Percentiles rank a stretch among this genome's conserved stretches.
These are phyloP conservation scores for Pleurotus platypus DNA, from an alignment of 768 basidiomycete species.

Conservation along the genomic window DNA sequence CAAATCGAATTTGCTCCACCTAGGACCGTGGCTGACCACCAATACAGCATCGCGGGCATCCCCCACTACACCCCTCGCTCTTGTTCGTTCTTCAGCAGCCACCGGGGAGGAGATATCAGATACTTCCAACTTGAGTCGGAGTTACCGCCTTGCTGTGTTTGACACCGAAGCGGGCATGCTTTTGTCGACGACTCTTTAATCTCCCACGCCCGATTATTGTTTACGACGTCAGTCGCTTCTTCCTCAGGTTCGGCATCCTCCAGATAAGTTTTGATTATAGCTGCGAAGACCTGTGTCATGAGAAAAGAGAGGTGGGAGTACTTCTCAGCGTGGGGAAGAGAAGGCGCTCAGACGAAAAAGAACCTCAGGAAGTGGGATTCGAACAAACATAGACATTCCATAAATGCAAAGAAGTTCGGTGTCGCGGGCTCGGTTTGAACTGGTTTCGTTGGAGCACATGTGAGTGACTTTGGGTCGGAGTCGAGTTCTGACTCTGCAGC, in stretches of 20 bases:
- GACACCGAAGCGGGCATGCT: not conserved
- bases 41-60: too few relatives aligned
- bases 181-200: not conserved
- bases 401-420: too few relatives aligned
- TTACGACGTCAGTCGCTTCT: too few relatives aligned
- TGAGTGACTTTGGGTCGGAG: too few relatives aligned
- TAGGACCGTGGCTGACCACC: too few relatives aligned
- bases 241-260: not conserved
- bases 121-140: not conserved
- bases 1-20: too few relatives aligned
- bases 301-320: not conserved
- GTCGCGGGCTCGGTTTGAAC: too few relatives aligned
- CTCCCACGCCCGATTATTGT: not conserved
- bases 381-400: not conserved
- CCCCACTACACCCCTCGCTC: too few relatives aligned
- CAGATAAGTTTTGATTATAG: not conserved
- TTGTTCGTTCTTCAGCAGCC: too few relatives aligned
- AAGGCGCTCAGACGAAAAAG: not conserved
- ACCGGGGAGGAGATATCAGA: not conserved
- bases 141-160: not conserved
- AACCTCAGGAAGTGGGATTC: not conserved
- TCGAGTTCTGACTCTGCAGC: not conserved
- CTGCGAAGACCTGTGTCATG: not conserved
- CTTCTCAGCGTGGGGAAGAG: conserved; percentile 3
- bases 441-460: too few relatives aligned